These are phyloP conservation scores for Solanum rostratum DNA, from an alignment of 257 asterid genomes.

Conservation along the genomic window DNA sequence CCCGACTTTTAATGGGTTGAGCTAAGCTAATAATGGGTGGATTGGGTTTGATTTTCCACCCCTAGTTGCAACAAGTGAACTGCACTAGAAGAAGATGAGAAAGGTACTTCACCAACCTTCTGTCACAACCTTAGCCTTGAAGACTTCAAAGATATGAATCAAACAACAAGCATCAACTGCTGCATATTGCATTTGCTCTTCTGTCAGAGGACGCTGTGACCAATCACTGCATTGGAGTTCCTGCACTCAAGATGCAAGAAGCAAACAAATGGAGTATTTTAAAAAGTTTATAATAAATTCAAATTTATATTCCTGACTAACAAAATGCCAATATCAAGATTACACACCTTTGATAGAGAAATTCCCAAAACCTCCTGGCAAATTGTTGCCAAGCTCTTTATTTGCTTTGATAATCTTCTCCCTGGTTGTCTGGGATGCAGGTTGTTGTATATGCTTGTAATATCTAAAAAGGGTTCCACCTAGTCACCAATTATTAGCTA, in stretches of 20 bases:
- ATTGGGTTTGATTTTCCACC: too few relatives aligned
- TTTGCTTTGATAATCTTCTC: slow-evolving; percentile 47
- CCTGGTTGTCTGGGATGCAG: slow-evolving; percentile 49
- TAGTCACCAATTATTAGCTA: slow-evolving; percentile 14
- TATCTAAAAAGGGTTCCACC: slow-evolving; percentile 89
- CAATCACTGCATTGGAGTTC: slow-evolving; percentile 98
- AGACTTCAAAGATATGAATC: slow-evolving; percentile 56
- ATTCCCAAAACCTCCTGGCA: slow-evolving; percentile 77
- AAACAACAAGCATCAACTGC: slow-evolving; percentile 84
- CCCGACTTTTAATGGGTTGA: too few relatives aligned
- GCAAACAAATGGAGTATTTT: not conserved
- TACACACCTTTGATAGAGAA: slow-evolving; percentile 62
- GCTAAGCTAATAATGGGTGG: too few relatives aligned
- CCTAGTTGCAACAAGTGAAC: not conserved
- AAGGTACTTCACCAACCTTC: slow-evolving; percentile 45
- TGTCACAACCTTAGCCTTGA: slow-evolving; percentile 41
- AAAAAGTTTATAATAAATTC: not conserved
- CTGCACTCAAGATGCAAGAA: slow-evolving; percentile 17
- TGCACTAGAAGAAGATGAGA: not conserved
- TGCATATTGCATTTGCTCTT: slow-evolving; percentile 78
- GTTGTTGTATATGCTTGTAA: slow-evolving; percentile 46
- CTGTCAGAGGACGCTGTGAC: slow-evolving; percentile 85
- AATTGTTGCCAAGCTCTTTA: slow-evolving; percentile 72
- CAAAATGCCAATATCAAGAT: not conserved
- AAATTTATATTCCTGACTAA: not conserved